Percentiles rank a stretch among this genome's conserved stretches.
phyloP scores from a whole-genome alignment of 805 yeast genomes.

The Ogataea populi-albae region DNA sequence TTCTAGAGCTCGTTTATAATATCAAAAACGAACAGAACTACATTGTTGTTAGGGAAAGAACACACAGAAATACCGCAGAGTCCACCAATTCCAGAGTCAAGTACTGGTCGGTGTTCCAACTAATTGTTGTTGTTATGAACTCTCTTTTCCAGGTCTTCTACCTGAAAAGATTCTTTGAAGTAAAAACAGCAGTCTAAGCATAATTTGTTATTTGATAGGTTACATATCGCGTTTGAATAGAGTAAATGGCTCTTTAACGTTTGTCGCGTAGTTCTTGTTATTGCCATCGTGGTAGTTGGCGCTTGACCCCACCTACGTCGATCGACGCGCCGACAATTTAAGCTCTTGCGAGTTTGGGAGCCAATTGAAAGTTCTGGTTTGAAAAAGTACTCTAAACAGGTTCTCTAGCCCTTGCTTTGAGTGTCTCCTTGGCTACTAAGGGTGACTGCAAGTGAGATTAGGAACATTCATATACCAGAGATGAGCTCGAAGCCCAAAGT shows the following conservation, averaged over 20 bases:
- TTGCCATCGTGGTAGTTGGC: no score
- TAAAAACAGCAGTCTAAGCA: slow-evolving; percentile 76
- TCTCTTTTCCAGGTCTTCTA: slow-evolving; percentile 92
- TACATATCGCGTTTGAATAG: neutral
- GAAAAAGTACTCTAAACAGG: neutral
- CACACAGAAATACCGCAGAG: slow-evolving; percentile 98
- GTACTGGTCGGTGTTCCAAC: slow-evolving; percentile 96
- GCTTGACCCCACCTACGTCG: no score
- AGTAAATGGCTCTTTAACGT: no score
- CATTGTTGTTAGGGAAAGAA: slow-evolving; percentile 92
- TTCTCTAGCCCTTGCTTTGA: neutral
- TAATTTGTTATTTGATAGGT: neutral
- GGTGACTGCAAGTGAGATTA: no score
- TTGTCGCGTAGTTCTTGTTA: no score
- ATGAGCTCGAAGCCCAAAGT: slow-evolving; percentile 49
- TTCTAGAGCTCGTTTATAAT: slow-evolving; percentile 74
- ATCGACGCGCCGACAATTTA: slow-evolving; percentile 1
- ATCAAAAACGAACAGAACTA: slow-evolving; percentile 91
- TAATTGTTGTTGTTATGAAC: slow-evolving; percentile 79
- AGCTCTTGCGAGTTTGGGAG: neutral
- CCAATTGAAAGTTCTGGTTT: neutral
- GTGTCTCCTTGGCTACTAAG: neutral
- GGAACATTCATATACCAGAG: neutral
- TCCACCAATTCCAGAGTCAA: slow-evolving; percentile 94
- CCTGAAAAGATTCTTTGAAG: slow-evolving; percentile 93